Conservation (phyloP, 1,284 basidiomycete genomes). For the Leccinum pachyderme region DNA sequence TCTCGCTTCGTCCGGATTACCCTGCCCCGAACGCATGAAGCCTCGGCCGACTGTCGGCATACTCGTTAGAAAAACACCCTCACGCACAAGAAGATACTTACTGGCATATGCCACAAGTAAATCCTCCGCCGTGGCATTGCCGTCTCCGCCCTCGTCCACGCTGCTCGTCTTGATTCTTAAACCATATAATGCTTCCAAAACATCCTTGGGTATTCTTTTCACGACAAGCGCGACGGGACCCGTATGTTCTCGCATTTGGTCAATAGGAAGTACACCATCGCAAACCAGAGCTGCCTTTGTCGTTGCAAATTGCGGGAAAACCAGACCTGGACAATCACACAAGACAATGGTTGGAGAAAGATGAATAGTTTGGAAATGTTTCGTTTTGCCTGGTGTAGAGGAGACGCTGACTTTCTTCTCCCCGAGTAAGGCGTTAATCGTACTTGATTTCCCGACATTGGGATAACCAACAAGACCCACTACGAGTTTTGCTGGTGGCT, state of each 20-base stretch:
- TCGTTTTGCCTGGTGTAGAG: conserved; percentile 97
- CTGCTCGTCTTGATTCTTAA: conserved; percentile 69
- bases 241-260: conserved; percentile 95
- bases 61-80: conserved; percentile 9
- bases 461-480: conserved; percentile 98
- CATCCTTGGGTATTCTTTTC: conserved; percentile 77
- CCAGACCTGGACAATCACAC: conserved; percentile 99
- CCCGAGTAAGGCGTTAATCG: conserved; percentile 95
- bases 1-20: conserved; percentile 95
- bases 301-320: conserved; percentile 97
- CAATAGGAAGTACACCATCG: conserved; percentile 96
- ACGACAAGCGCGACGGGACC: conserved; percentile 84
- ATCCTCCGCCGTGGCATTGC: conserved; percentile 77
- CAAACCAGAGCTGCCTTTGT: conserved; percentile 95
- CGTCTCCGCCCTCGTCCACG: conserved; percentile 85
- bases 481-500: conserved; percentile 67
- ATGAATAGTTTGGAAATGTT: conserved; percentile 98
- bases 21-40: conserved; percentile 90
- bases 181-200: conserved; percentile 92
- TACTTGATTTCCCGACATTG: conserved; percentile 96
- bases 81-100: conserved; percentile 44
- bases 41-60: conserved; percentile 78
- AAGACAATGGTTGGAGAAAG: conserved; percentile 85
- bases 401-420: conserved; percentile 98
- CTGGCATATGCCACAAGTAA: conserved; percentile 89